phyloP scores from a whole-genome alignment of 2,329 filamentous ascomycete species.

The Aureobasidium sp. region DNA sequence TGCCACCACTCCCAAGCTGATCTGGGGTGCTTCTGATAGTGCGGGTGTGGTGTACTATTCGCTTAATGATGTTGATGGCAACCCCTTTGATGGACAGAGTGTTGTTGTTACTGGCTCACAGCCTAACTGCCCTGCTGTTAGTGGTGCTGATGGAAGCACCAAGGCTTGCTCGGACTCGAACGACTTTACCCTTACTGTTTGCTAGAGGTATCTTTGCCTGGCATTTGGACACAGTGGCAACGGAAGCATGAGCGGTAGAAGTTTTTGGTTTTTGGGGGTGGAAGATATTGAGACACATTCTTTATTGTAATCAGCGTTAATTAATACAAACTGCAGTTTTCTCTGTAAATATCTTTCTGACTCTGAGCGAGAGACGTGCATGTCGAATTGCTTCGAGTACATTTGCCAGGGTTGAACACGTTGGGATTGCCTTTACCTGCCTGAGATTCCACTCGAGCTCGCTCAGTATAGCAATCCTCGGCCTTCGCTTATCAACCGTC shows the following conservation, averaged over 20 bases:
- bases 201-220: background rate
- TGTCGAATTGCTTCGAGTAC: too few relatives aligned
- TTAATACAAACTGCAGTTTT: too few relatives aligned
- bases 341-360: too few relatives aligned
- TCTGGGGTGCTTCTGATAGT: constrained; percentile 23
- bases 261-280: background rate
- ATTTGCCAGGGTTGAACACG: background rate
- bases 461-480: background rate
- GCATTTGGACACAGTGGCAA: background rate
- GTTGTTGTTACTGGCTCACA: constrained; percentile 18
- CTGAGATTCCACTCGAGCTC: background rate
- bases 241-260: background rate
- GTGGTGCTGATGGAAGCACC: background rate
- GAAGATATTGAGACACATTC: background rate
- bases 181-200: constrained; percentile 16
- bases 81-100: constrained; percentile 22
- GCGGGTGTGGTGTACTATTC: constrained; percentile 24
- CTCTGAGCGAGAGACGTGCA: too few relatives aligned
- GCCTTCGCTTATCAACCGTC: background rate
- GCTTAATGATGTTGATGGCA: constrained; percentile 23
- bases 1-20: constrained; percentile 22
- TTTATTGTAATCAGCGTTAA: background rate
- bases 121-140: constrained; percentile 5
- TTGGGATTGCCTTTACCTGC: background rate
- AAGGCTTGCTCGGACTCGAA: constrained; percentile 15